phyloP scores from a whole-genome alignment of 257 asterid species.

The Solanum arcanum region DNA sequence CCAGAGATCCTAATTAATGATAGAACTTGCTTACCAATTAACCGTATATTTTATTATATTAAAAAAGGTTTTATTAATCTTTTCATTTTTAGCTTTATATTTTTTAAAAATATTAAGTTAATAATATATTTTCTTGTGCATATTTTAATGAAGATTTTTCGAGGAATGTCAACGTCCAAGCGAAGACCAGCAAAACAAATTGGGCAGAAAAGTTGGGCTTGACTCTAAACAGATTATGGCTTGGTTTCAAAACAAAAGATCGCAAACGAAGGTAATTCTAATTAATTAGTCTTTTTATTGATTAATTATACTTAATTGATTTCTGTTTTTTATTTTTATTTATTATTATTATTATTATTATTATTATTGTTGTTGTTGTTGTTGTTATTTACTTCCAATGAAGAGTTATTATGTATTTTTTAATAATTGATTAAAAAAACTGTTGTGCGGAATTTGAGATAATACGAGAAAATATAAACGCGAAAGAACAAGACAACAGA shows the following conservation, averaged over 20 bases:
- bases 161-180: conserved; percentile 46
- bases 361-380: too few species aligned
- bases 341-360: neutral
- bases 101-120: neutral
- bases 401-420: neutral
- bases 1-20: too few species aligned
- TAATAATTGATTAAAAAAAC: neutral
- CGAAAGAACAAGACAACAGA: too few species aligned
- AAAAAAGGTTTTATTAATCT: too few species aligned
- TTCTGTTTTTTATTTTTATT: neutral
- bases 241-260: conserved; percentile 72
- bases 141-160: conserved; percentile 34
- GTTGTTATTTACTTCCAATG: neutral
- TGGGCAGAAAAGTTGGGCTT: conserved; percentile 40
- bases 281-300: neutral
- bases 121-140: neutral
- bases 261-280: conserved; percentile 43
- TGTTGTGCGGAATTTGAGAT: too few species aligned
- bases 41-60: neutral
- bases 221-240: conserved; percentile 46
- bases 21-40: neutral
- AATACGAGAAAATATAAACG: too few species aligned
- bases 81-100: neutral
- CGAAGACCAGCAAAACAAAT: conserved; percentile 36
- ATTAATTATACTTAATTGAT: neutral